These are phyloP conservation scores for Cydonia oblonga DNA, from an alignment of 331 rosid species.

Conservation along the genomic window DNA sequence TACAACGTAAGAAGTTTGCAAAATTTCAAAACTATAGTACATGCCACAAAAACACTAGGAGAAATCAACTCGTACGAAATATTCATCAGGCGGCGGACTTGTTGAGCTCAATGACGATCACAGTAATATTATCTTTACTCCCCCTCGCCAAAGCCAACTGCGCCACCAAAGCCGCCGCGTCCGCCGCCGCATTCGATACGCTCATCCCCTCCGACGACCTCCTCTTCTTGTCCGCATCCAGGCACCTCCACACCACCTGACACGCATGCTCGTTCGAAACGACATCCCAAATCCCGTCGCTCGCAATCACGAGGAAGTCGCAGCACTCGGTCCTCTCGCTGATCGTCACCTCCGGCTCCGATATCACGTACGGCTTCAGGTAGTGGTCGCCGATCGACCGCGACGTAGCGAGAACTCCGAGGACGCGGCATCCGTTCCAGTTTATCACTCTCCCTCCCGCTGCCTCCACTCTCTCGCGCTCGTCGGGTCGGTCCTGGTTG, in stretches of 20 bases:
- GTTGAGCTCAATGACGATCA: constrained; percentile 37
- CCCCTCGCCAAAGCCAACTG: constrained; percentile 62
- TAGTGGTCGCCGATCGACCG: constrained; percentile 56
- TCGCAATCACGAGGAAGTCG: constrained; percentile 50
- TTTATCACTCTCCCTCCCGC: constrained; percentile 48
- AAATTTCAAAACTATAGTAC: not conserved
- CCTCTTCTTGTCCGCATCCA: constrained; percentile 17
- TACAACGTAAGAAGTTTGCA: not conserved
- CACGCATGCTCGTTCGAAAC: constrained; percentile 41
- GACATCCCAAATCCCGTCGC: constrained; percentile 64
- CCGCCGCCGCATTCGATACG: constrained; percentile 1
- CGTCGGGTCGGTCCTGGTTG: constrained; percentile 54
- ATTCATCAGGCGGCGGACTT: not conserved
- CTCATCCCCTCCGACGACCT: not conserved
- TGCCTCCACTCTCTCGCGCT: constrained; percentile 48
- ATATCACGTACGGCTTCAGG: constrained; percentile 52
- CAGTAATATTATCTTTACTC: constrained; percentile 53
- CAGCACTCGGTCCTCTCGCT: constrained; percentile 25
- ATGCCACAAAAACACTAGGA: not conserved
- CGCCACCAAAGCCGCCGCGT: constrained; percentile 40
- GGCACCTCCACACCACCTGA: constrained; percentile 28
- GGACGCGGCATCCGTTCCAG: constrained; percentile 41
- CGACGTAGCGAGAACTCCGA: constrained; percentile 60
- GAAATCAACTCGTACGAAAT: not conserved
- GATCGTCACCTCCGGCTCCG: constrained; percentile 42